phyloP scores from a whole-genome alignment of 805 yeast genomes.

The Lipomyces yamanashiensis region DNA sequence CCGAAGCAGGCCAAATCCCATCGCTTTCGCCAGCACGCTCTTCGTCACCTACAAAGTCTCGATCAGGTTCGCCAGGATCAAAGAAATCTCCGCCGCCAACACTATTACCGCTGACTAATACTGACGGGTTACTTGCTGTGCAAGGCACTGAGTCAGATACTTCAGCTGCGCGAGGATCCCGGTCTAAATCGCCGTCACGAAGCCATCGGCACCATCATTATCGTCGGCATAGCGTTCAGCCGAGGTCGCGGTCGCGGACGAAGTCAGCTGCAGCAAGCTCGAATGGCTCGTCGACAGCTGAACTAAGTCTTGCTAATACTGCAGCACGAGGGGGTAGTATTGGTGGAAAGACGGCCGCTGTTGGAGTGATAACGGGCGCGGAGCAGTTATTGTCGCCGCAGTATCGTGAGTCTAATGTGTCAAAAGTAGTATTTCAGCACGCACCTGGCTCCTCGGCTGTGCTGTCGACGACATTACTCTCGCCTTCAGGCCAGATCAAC shows the following conservation, averaged over 20 bases:
- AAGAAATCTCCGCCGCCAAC: not conserved
- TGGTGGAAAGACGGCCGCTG: not conserved
- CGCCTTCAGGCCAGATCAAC: not conserved
- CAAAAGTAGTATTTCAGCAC: conserved; percentile 7
- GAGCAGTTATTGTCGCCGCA: conserved; percentile 2
- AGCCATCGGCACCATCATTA: not conserved
- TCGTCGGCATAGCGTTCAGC: not conserved
- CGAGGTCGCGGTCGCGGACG: not conserved
- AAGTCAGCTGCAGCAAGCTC: conserved; percentile 6
- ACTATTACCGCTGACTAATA: not conserved
- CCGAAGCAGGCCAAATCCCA: conserved; percentile 4
- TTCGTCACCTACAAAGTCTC: conserved; percentile 14
- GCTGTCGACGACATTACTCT: not conserved
- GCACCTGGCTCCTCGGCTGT: conserved; percentile 5
- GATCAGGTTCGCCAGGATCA: not conserved
- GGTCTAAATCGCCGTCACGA: not conserved
- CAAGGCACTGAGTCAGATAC: not conserved
- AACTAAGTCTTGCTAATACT: not conserved
- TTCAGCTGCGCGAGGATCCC: not conserved
- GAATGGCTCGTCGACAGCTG: not conserved
- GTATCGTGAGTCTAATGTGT: conserved; percentile 5
- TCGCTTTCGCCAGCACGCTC: conserved; percentile 7
- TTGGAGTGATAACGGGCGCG: too few relatives aligned
- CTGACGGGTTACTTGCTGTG: conserved; percentile 5
- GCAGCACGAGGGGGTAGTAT: not conserved